Base-by-base conservation (phyloP, 768 basidiomycete genomes). In the Termitomyces heimii region DNA sequence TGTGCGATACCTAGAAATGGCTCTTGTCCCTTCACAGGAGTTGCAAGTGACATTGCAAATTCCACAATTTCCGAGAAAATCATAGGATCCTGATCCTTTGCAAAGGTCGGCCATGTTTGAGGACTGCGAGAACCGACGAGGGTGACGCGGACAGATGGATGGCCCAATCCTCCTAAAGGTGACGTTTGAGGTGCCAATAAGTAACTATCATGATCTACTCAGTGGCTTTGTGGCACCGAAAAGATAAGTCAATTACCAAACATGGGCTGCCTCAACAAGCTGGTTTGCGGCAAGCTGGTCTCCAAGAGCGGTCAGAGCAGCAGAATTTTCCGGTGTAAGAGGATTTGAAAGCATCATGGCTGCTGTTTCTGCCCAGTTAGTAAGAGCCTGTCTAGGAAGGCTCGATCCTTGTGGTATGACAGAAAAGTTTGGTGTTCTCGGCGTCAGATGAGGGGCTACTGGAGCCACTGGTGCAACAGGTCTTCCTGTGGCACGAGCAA, bases 21-120 rank as follows among this genome's bases (percentile, higher is more conserved):
- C 51, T 98, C 96, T 66, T 94, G 92, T 13, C 94, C 92, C 72
- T 97, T 97, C 2, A 77, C 64, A 1, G 80, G 70, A 4, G 87
- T 73, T n/a, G 81, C 76, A 39, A 96, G 72, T 6, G 92, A 92
- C 45, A 94, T 66, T 0, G 92, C 95, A 68, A 93, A 98, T 73
- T 99, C 97, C 14, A 86, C 75, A 48, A 97, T 86, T 73, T 99
- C 97, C 2, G 94, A 86, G 62, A 97, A 82, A 57, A 95, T 82
- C 50, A 94, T 75, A 2, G 88, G 73, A 66, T 97, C 94, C 2
- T 78, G 71, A 65, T 94, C 85, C 67, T 80, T 83, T 66, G 75
- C 71, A 66, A 84, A 85, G 53, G 71, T 76, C 0, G 82, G 78
- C 39, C 68, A 71, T 34, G 66, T 66, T 50, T 73, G 75, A 5